phyloP scores from a whole-genome alignment of 495 filamentous ascomycete species.

The Jackrogersella minutella region DNA sequence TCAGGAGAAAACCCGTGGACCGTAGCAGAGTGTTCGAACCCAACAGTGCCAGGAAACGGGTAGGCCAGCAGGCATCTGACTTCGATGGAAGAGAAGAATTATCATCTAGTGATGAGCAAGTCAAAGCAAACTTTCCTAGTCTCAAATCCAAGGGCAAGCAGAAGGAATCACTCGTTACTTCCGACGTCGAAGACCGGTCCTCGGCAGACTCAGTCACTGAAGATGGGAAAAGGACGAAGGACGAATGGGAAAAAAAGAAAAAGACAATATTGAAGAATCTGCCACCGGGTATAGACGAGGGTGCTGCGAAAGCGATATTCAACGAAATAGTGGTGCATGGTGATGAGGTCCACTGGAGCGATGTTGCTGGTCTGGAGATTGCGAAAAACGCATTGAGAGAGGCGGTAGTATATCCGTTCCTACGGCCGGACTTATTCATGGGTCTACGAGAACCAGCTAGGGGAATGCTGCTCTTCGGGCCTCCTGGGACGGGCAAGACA shows the following conservation, averaged over 20 bases:
- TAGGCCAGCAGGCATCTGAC: slow-evolving; percentile 15
- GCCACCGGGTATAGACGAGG: slow-evolving; percentile 79
- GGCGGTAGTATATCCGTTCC: slow-evolving; percentile 96
- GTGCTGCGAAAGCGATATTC: slow-evolving; percentile 87
- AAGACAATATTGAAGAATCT: slow-evolving; percentile 73
- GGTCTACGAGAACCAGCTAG: slow-evolving; percentile 92
- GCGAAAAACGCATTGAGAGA: slow-evolving; percentile 95
- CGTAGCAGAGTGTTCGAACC: slow-evolving; percentile 31
- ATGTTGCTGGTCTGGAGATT: slow-evolving; percentile 88
- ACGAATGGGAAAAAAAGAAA: slow-evolving; percentile 59
- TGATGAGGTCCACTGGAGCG: slow-evolving; percentile 94
- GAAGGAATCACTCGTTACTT: slow-evolving; percentile 23
- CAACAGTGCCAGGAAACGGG: slow-evolving; percentile 32
- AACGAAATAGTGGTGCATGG: slow-evolving; percentile 96
- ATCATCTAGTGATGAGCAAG: slow-evolving; percentile 34
- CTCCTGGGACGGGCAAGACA: slow-evolving; percentile 96
- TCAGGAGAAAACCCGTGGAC: slow-evolving; percentile 28
- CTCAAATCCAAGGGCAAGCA: slow-evolving; percentile 39
- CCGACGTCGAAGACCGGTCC: slow-evolving; percentile 42
- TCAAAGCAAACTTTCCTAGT: slow-evolving; percentile 8
- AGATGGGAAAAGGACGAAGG: slow-evolving; percentile 52
- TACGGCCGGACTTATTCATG: slow-evolving; percentile 94
- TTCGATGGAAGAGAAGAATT: slow-evolving; percentile 22
- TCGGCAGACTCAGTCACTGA: slow-evolving; percentile 46
- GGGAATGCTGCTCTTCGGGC: slow-evolving; percentile 96